Percentiles rank a stretch among this genome's conserved stretches.
Conservation (phyloP, 2,329 filamentous ascomycete species). For the Ampelomyces quisqualis region DNA sequence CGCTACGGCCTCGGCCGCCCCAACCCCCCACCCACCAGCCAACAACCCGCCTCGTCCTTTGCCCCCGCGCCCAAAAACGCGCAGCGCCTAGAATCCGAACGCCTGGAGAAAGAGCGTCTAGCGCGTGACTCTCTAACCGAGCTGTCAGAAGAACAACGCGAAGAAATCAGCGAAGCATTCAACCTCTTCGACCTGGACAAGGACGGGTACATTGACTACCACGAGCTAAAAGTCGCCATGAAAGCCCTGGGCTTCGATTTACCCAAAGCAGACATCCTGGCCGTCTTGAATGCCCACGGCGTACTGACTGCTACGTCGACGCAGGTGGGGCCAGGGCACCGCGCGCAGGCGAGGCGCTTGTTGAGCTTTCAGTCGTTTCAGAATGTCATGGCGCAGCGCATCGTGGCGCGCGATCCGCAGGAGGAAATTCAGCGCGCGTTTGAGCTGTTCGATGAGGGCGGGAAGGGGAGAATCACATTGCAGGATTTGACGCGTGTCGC, state of each 20-base stretch:
- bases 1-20: slow-evolving; percentile 54
- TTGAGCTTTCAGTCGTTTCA: slow-evolving; percentile 74
- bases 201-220: slow-evolving; percentile 91
- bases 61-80: slow-evolving; percentile 47
- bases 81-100: slow-evolving; percentile 44
- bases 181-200: slow-evolving; percentile 96
- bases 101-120: slow-evolving; percentile 46
- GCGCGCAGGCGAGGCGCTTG: slow-evolving; percentile 57
- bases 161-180: slow-evolving; percentile 96
- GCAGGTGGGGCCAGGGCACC: neutral
- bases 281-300: slow-evolving; percentile 78
- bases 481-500: slow-evolving; percentile 86
- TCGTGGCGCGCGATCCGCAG: slow-evolving; percentile 77
- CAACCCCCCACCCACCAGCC: slow-evolving; percentile 12
- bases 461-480: slow-evolving; percentile 86
- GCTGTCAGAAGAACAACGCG: slow-evolving; percentile 82
- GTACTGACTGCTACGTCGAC: slow-evolving; percentile 6
- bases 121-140: slow-evolving; percentile 50
- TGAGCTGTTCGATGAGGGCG: slow-evolving; percentile 86
- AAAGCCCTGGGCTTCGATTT: slow-evolving; percentile 94
- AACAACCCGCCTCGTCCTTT: slow-evolving; percentile 36
- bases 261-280: slow-evolving; percentile 79
- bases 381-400: slow-evolving; percentile 72
- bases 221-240: slow-evolving; percentile 95
- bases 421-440: slow-evolving; percentile 93